These are phyloP conservation scores for Syncephalastrum racemosum DNA, from an alignment of 371 early-diverging fungal genomes.

Conservation along the genomic window DNA sequence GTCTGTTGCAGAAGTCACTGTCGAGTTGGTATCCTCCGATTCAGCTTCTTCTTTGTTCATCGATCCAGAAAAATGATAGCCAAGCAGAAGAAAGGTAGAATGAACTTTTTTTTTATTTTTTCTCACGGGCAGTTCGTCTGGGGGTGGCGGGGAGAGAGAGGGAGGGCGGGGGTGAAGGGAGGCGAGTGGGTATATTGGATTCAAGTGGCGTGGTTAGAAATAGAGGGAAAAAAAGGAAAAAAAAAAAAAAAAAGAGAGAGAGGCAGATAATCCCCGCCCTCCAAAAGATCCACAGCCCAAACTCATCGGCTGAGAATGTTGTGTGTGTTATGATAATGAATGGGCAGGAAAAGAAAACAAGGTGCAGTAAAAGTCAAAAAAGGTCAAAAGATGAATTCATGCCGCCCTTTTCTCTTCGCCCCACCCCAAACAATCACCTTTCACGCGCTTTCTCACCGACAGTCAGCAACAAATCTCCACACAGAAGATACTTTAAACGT, in stretches of 20 bases:
- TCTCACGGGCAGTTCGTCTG: too few species aligned
- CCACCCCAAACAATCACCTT: too few species aligned
- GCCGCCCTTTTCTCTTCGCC: too few species aligned
- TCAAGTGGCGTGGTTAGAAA: too few species aligned
- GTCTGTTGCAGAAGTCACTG: too few species aligned
- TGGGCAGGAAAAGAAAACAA: background rate
- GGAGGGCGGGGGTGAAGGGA: conserved; percentile 3
- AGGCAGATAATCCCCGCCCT: background rate
- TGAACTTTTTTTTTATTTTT: too few species aligned
- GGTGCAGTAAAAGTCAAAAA: conserved; percentile 7
- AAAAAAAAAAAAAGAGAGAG: conserved; percentile 12
- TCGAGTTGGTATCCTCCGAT: too few species aligned
- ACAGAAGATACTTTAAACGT: background rate
- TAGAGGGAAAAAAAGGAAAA: background rate
- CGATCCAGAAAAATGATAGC: background rate
- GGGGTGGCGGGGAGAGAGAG: background rate
- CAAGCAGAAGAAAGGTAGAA: too few species aligned
- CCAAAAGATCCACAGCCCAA: background rate
- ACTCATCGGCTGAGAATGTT: background rate
- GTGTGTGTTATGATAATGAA: too few species aligned
- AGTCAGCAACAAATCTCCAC: background rate
- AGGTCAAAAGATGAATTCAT: background rate
- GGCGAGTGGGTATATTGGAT: too few species aligned
- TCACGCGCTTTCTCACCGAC: background rate
- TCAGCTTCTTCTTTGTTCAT: background rate